Evolutionary conservation across 2,329 filamentous ascomycete species (phyloP).

Genomic region (Lachnum nothofagi): DNA sequence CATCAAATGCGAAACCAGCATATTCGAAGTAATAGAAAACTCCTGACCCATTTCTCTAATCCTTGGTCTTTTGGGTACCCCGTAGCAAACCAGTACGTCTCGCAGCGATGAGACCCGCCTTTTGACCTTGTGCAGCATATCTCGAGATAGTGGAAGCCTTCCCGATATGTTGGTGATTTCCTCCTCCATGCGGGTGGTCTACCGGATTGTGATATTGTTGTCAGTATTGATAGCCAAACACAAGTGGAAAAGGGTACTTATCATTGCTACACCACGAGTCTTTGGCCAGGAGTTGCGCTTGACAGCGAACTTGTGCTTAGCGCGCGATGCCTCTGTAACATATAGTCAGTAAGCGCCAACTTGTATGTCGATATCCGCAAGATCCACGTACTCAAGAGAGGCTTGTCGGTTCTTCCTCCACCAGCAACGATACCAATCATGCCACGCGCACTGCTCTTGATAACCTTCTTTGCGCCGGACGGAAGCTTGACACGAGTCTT

Average conservation of each 20-base stretch:
- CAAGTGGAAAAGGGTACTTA: background rate
- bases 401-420: constrained; percentile 99
- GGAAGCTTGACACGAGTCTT: constrained; percentile 99
- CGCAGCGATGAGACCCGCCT: constrained; percentile 99
- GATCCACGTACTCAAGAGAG: constrained; percentile 72
- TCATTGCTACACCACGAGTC: constrained; percentile 99
- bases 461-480: constrained; percentile 97
- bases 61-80: constrained; percentile 99
- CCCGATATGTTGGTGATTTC: constrained; percentile 97
- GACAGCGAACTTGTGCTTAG: constrained; percentile 99
- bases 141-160: constrained; percentile 99
- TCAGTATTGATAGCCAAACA: background rate
- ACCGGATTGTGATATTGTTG: constrained; percentile 65
- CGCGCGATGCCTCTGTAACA: constrained; percentile 84
- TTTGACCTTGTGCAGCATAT: constrained; percentile 97
- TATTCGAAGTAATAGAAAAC: constrained; percentile 32
- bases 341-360: constrained; percentile 37
- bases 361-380: too few species aligned
- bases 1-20: constrained; percentile 33
- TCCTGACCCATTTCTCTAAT: constrained; percentile 49
- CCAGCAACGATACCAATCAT: constrained; percentile 99
- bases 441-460: constrained; percentile 84
- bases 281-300: constrained; percentile 99
- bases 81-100: constrained; percentile 99
- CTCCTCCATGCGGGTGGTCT: constrained; percentile 94